phyloP scores from a whole-genome alignment of 164 flowering plant genomes.

The Piper longum region DNA sequence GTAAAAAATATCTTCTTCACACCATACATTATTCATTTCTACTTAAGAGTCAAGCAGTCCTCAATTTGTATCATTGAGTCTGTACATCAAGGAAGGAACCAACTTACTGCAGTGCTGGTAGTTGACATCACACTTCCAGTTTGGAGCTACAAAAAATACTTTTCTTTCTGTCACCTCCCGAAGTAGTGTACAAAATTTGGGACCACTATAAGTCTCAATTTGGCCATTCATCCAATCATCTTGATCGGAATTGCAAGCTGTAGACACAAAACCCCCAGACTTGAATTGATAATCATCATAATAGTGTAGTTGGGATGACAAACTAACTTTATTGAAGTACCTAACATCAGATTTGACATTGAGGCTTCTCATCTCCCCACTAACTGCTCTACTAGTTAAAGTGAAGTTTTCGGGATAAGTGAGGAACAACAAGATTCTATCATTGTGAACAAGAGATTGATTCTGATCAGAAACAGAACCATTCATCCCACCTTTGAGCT shows the following conservation, averaged over 20 bases:
- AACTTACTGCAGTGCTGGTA: no score
- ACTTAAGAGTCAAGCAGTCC: constrained; percentile 20
- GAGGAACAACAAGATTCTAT: constrained; percentile 57
- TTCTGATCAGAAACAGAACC: constrained; percentile 12
- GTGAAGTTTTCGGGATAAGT: constrained; percentile 44
- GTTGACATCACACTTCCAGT: no score
- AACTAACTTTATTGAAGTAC: constrained; percentile 55
- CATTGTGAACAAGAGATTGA: constrained; percentile 55
- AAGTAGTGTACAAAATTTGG: no score
- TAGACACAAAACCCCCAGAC: constrained; percentile 34
- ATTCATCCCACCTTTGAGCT: constrained; percentile 57
- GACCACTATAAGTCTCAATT: no score
- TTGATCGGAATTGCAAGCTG: no score
- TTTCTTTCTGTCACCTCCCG: no score
- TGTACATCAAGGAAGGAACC: no score
- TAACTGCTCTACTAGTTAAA: constrained; percentile 31
- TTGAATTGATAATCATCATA: constrained; percentile 37
- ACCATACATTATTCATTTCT: constrained; percentile 42
- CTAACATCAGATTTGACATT: constrained; percentile 34
- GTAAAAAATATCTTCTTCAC: constrained; percentile 20
- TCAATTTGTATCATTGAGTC: no score
- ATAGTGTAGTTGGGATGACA: constrained; percentile 38
- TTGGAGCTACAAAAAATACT: no score
- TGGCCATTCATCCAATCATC: no score
- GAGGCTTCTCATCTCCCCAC: constrained; percentile 65